Evolutionary conservation across 1,284 basidiomycete species (phyloP), one percentile per base, ranked within the genome.

Genomic region (Trichosporon sp.): DNA sequence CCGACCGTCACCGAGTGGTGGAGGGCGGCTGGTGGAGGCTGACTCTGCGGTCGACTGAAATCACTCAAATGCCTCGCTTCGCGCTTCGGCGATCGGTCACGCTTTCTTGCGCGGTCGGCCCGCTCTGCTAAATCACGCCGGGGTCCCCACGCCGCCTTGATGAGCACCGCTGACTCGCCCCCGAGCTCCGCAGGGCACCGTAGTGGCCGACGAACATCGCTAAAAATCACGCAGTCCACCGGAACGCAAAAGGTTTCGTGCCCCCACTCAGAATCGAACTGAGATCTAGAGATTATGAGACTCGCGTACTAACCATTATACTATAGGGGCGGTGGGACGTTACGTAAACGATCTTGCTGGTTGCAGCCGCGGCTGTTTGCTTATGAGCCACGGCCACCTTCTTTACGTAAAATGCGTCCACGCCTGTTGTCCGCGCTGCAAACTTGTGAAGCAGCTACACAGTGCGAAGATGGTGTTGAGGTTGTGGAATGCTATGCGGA

Each of bases 221-320:
- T 15, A n/a, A 60, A 58, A 31, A 60, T 29, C 18, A 32, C 18
- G 56, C 56, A 60, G 6, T 11, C 7, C 8, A 5, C 4, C 2
- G 9, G 3, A 4, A 8, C 12, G 18, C 21, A 60, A 60, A 60
- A 32, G 56, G 8, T n/a, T n/a, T 29, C 29, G 15, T 60, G 56
- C 56, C 56, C 56, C 56, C 56, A 60, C 56, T 60, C 56, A 60
- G 56, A 60, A 60, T 60, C 56, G 56, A 60, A 60, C 56, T 60
- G 56, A 60, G 56, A 60, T 60, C 56, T 60, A 60, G 56, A 60
- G 56, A 60, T 60, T 60, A 60, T 60, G 56, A 60, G 56, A 60
- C 56, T 60, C 53, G 53, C 53, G 53, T 58, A 58, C 53, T 60
- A 31, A 60, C 56, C 56, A 60, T 60, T 60, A 32, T 60, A 60